phyloP scores from a whole-genome alignment of 306 rosid species.

The Biancaea sappan region DNA sequence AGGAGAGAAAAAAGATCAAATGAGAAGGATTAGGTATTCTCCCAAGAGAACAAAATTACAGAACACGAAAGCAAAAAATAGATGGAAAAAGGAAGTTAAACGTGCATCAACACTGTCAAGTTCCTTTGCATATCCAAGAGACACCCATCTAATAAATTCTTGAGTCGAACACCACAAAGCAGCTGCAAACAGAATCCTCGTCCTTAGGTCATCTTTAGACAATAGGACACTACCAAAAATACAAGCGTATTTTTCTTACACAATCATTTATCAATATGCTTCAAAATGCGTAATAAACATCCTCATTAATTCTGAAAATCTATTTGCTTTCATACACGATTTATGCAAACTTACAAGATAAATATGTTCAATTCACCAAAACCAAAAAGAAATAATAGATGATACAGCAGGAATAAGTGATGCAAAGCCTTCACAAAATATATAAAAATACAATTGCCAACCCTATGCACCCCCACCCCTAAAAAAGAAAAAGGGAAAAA shows the following conservation, averaged over 20 bases:
- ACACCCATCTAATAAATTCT: too few relatives aligned
- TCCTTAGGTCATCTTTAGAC: too few relatives aligned
- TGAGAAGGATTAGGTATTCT: neutral
- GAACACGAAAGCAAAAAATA: neutral
- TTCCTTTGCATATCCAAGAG: too few relatives aligned
- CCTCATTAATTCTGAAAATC: neutral
- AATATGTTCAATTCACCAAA: constrained; percentile 12
- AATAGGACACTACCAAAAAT: too few relatives aligned
- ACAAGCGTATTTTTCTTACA: neutral
- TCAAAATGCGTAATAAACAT: neutral
- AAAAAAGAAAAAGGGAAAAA: constrained; percentile 7
- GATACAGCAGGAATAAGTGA: neutral
- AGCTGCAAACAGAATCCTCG: too few relatives aligned
- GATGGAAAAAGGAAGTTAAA: too few relatives aligned
- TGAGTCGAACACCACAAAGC: too few relatives aligned
- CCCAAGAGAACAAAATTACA: neutral
- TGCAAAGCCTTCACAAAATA: too few relatives aligned
- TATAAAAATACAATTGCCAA: too few relatives aligned
- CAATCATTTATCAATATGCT: neutral
- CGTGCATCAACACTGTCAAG: too few relatives aligned
- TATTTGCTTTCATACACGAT: neutral
- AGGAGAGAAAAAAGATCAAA: neutral
- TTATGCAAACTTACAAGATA: neutral
- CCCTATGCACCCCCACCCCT: constrained; percentile 1
- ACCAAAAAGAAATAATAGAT: constrained; percentile 1